These are phyloP conservation scores for Corrigiola litoralis DNA, from an alignment of 179 eudicot species.

Conservation along the genomic window DNA sequence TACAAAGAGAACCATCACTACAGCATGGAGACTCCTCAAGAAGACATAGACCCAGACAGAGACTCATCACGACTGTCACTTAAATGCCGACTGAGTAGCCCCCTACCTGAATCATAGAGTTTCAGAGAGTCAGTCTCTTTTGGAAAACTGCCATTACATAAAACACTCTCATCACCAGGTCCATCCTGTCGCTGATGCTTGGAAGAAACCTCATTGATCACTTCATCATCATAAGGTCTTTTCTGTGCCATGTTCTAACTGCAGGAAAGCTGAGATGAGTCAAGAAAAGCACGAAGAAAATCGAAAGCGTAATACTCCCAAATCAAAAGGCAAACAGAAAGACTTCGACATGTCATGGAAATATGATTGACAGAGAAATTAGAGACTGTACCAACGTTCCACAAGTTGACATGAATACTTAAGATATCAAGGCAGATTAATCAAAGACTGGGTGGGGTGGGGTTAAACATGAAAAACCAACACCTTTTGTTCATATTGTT, in stretches of 20 bases:
- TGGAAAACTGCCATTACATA: conserved; percentile 7
- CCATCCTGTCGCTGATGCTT: conserved; percentile 34
- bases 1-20: background rate
- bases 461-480: no score
- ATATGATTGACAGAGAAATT: no score
- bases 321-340: background rate
- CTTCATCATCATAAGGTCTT: conserved; percentile 36
- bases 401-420: no score
- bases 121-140: conserved; percentile 7
- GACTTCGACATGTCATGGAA: background rate
- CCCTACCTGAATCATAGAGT: conserved; percentile 20
- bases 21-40: background rate
- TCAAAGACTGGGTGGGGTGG: no score
- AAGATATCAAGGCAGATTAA: no score
- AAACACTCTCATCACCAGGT: conserved; percentile 20
- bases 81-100: background rate
- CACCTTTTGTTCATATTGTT: no score
- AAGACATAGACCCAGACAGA: background rate
- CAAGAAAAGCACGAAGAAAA: background rate
- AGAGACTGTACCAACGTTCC: no score
- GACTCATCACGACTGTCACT: background rate
- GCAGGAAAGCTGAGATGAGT: background rate
- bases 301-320: background rate
- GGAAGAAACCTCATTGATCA: conserved; percentile 25
- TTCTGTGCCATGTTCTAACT: conserved; percentile 29